Base-by-base conservation (phyloP, 2,329 filamentous ascomycete species). In the Colletotrichum camelliae region DNA sequence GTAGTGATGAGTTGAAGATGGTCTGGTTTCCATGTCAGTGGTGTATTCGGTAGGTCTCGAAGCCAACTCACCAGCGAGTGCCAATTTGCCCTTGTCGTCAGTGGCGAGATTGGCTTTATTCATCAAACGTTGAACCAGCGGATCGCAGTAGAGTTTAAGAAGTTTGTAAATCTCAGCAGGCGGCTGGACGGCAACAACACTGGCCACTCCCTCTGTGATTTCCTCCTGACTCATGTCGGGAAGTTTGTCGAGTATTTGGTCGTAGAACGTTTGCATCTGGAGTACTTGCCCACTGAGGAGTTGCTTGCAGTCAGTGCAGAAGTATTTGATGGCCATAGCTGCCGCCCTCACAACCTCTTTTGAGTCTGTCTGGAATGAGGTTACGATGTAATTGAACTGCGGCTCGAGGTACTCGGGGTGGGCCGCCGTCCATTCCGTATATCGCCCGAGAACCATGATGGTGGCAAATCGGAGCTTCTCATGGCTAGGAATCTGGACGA, bases 391-490 rank as follows among this genome's bases (percentile, higher is more conserved):
- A 81, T 95, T 96, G 82, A 99, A 94, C 84, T 99, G 97, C 10
- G 95, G 91, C 84, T 98, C 94, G 10, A 99, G 89, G 61, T 96
- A 98, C 74, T 98, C 95, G 0, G 96, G 95, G 81, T 99, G 97
- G 64, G 95, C 93, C 7, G 97, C 93, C 1, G 97, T 99, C 97
- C 97, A 99, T 84, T 98, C 96, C 0, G 97, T 99, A 83, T 99
- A 99, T 77, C 97, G 92, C 48, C 96, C 97, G 27, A 99, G 91
- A 4, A 97, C 96, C 96, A 99, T 98, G 81, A 98, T 98, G 7
- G 96, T 96, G 77, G 98, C 96, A 85, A 99, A 99, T 9, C 96
- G 95, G n/a, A 99, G 91, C 87, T 98, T 99, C 85, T 98, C 95
- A 81, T 99, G 97, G 81, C 95, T 93, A 0, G 97, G 97, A 76